Base-by-base conservation (phyloP, 805 yeast species). In the Wickerhamiella nectarea region DNA sequence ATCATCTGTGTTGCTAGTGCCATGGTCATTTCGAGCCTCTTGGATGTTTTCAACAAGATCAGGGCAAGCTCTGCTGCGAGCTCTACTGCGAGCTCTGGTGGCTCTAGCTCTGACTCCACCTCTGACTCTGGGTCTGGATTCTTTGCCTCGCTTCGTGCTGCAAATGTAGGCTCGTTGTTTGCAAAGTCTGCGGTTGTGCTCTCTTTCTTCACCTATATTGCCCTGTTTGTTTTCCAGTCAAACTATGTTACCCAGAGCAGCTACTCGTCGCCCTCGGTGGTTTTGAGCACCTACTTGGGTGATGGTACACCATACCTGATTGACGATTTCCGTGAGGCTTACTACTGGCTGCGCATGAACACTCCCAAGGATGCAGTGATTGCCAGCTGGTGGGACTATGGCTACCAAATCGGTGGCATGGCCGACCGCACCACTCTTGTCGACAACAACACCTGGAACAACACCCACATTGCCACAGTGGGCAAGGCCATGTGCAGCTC, bases 381-480 rank as follows among this genome's bases (percentile, higher is more conserved):
- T 48, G 85, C 93, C 80, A 80, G 96, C 9, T 91, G 99, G 98
- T 91, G 99, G 99, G 98, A 93, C 69, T 93, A 93, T 59, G 99
- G 99, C 44, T 91, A 91, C 65, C 99, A 91, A 69, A 91, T 91
- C 57, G 98, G 98, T 55, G 99, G 99, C 50, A 91, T 91, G 97
- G 98, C 98, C 37, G 98, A 91, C 65, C 76, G 99, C 59, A 89
- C 97, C 51, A 91, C 99, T 5, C 71, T 91, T 54, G 99, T 93
- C 33, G 99, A 91, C 64, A 91, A 91, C 73, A 91, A 91, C 67
- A 91, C 99, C 9, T 91, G 99, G 98, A 91, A 91, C 63, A 91
- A 91, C 69, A 91, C 98, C 3, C 99, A 91, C 62, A 93, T 91
- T 64, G 99, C 98, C 52, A 86, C 95, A 12, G 98, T 91, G 44